Evolutionary conservation across 306 rosid genomes (phyloP), one percentile per base, ranked within the genome.

Genomic region (Quercus variabilis): DNA sequence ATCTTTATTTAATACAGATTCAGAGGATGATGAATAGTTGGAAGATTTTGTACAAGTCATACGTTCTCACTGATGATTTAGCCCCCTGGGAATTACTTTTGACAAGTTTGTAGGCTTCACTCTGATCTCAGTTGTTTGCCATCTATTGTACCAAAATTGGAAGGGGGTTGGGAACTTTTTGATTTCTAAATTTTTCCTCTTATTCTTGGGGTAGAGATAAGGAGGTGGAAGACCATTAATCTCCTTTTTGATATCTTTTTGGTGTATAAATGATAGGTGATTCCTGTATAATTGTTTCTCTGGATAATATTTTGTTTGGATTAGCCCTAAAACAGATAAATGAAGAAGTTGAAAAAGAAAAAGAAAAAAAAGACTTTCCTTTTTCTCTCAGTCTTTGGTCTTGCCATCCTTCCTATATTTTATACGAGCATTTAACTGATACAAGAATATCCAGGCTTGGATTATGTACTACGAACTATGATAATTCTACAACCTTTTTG

Each of bases 21-120:
- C 99, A 71, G 99, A 95, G 18, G 96, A 91, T 20, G 99, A 95
- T 64, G 92, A 93, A 70, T 88, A 85, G 88, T 74, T 28, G 76
- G 77, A 86, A 73, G 88, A 75, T 79, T 74, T 85, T 79, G 75
- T 70, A 59, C 76, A 76, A 75, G 83, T 74, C 56, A 75, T 74
- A 74, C 73, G 79, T 69, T 55, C 68, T 25, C 26, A 64, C 73
- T 82, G 85, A 83, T 70, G 82, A 82, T 85, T 72, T 68, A 81
- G 80, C 82, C 88, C 51, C 77, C 74, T 85, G 84, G 69, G 82
- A 86, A 76, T 78, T 73, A 56, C 80, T 80, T 79, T 79, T 49
- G 81, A 87, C 84, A 31, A 83, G 81, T 33, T 81, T 75, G 82
- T 79, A 69, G 86, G 87, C 74, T 77, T 85, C 71, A 79, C 33